Conservation (phyloP, 441 rosid genomes). For the Metrosideros polymorpha region DNA sequence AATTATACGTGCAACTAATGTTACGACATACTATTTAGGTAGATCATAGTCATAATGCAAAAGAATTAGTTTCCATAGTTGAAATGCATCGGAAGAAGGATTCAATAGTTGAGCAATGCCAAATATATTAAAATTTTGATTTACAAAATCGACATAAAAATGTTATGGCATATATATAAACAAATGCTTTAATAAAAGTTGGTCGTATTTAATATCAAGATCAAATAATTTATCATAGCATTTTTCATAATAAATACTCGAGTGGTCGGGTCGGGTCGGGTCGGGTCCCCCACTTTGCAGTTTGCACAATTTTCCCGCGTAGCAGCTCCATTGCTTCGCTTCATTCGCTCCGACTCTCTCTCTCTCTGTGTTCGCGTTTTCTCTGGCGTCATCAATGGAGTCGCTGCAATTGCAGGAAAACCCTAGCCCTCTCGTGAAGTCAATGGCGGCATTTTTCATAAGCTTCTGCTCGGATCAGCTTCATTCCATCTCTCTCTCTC, state of each 20-base stretch:
- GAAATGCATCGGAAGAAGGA: not conserved
- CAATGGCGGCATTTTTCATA: not conserved
- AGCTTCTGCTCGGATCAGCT: not conserved
- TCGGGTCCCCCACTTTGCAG: not conserved
- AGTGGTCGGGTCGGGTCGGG: not conserved
- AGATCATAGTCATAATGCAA: no score
- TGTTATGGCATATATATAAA: not conserved
- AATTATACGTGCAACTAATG: fast-evolving
- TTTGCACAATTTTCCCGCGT: not conserved
- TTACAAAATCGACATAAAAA: not conserved
- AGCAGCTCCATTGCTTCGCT: not conserved
- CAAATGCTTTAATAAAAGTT: not conserved
- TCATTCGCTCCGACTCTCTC: not conserved
- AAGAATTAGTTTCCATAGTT: no score
- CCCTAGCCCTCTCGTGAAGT: slow-evolving; percentile 7
- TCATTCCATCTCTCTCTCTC: not conserved
- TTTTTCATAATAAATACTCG: not conserved
- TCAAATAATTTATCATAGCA: not conserved
- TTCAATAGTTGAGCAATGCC: not conserved
- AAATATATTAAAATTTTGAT: not conserved
- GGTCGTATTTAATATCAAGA: not conserved
- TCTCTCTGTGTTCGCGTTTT: not conserved
- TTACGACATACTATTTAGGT: no score
- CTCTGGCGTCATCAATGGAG: not conserved
- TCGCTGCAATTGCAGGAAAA: not conserved